Percentiles rank a stretch among this genome's conserved stretches.
phyloP scores from a whole-genome alignment of 1,139 yeast species.

The Hemisphaericaspora subhashii region DNA sequence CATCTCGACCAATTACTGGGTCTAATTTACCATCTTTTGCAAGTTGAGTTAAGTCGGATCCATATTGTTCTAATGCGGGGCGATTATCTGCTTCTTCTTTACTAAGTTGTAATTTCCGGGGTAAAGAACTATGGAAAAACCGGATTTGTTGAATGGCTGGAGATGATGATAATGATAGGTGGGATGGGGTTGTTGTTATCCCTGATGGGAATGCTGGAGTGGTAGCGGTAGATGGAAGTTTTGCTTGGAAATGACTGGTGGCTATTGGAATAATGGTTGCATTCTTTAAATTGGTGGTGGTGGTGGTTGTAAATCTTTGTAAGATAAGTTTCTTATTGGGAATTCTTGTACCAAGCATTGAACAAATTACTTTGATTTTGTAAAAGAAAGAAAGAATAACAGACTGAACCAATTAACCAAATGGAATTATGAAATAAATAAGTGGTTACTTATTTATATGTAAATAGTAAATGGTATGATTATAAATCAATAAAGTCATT shows the following conservation, averaged over 20 bases:
- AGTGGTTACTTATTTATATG: not conserved
- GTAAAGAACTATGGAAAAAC: conserved; percentile 21
- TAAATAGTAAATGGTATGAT: not conserved
- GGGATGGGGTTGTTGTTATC: not conserved
- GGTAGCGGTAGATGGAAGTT: not conserved
- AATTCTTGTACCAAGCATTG: not conserved
- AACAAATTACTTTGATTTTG: no score
- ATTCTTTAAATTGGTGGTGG: no score
- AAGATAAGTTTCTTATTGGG: not conserved
- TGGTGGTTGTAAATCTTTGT: no score
- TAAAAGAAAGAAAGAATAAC: no score
- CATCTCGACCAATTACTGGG: conserved; percentile 96
- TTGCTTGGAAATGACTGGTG: not conserved
- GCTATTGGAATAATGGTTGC: not conserved
- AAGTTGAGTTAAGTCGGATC: conserved; percentile 81
- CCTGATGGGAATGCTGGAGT: not conserved
- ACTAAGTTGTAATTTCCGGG: conserved; percentile 36
- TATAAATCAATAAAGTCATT: not conserved
- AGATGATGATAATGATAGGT: not conserved
- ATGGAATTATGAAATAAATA: no score
- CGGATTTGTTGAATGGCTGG: conserved; percentile 6
- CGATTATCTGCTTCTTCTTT: conserved; percentile 53
- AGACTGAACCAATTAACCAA: no score
- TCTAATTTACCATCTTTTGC: conserved; percentile 91
- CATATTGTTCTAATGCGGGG: conserved; percentile 83